phyloP scores from a whole-genome alignment of 306 rosid genomes.

The Rosa rugosa region DNA sequence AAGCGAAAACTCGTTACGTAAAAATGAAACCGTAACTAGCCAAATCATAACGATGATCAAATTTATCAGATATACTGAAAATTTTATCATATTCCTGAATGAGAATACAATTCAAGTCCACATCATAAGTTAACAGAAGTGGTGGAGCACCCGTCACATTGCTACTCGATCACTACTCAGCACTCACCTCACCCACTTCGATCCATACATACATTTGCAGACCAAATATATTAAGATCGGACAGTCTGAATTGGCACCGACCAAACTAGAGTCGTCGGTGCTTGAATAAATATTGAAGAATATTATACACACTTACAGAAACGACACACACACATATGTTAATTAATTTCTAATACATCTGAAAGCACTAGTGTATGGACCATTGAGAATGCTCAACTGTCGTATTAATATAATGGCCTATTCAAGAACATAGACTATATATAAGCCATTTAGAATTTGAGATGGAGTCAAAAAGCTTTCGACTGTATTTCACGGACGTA shows the following conservation, averaged over 20 bases:
- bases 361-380: background rate
- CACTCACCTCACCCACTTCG: background rate
- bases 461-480: too few relatives aligned
- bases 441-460: too few relatives aligned
- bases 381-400: background rate
- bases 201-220: background rate
- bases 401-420: too few relatives aligned
- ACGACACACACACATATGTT: background rate
- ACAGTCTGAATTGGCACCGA: background rate
- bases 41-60: too few relatives aligned
- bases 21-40: too few relatives aligned
- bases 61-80: background rate
- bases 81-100: slow-evolving; percentile 10
- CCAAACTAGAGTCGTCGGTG: background rate
- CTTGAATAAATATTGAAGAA: background rate
- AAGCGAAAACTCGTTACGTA: too few relatives aligned
- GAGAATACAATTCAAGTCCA: slow-evolving; percentile 39
- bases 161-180: background rate
- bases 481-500: too few relatives aligned
- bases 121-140: background rate
- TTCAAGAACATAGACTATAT: background rate
- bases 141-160: background rate
- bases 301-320: background rate
- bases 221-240: background rate
- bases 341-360: background rate